Percentiles rank a stretch among this genome's conserved stretches.
phyloP scores from a whole-genome alignment of 2,329 filamentous ascomycete species.

The Ophiostoma fasciatum region DNA sequence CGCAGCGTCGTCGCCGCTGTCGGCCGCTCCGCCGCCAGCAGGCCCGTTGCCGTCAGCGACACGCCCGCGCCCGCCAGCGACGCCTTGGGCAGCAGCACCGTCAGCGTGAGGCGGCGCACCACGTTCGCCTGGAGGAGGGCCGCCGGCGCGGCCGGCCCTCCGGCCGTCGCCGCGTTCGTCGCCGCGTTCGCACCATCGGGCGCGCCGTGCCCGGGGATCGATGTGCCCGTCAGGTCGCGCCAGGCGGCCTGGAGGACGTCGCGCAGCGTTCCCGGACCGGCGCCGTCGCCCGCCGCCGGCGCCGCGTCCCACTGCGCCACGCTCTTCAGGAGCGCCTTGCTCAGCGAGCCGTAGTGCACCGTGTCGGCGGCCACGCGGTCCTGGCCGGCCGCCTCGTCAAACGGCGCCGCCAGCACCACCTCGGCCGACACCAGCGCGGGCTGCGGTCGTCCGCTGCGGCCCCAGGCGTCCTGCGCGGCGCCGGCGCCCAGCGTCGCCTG shows the following conservation, averaged over 20 bases:
- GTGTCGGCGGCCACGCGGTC: slow-evolving; percentile 55
- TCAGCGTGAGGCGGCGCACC: slow-evolving; percentile 34
- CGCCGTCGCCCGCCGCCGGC: slow-evolving; percentile 14
- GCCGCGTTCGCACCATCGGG: slow-evolving; percentile 10
- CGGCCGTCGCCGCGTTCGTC: slow-evolving; percentile 11
- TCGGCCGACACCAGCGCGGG: slow-evolving; percentile 46
- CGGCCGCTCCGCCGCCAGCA: slow-evolving; percentile 8
- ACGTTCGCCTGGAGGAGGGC: slow-evolving; percentile 20
- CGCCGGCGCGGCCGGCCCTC: too few relatives aligned
- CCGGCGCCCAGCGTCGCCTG: slow-evolving; percentile 34
- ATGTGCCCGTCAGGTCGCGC: slow-evolving; percentile 22
- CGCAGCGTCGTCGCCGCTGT: slow-evolving; percentile 21
- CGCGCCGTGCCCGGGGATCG: slow-evolving; percentile 18
- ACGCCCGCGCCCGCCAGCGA: slow-evolving; percentile 22
- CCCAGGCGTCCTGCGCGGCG: slow-evolving; percentile 46
- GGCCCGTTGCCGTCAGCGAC: slow-evolving; percentile 9
- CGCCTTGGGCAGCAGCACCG: slow-evolving; percentile 49
- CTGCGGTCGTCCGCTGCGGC: slow-evolving; percentile 41
- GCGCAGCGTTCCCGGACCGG: slow-evolving; percentile 10
- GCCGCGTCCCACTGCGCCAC: slow-evolving; percentile 16
- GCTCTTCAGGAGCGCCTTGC: slow-evolving; percentile 44
- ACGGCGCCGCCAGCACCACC: slow-evolving; percentile 39
- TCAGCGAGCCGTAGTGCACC: slow-evolving; percentile 59
- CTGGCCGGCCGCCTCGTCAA: slow-evolving; percentile 37
- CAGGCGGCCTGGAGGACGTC: slow-evolving; percentile 24